These are phyloP conservation scores for Kodamaea arcana DNA, from an alignment of 1,139 yeast species.

Conservation along the genomic window DNA sequence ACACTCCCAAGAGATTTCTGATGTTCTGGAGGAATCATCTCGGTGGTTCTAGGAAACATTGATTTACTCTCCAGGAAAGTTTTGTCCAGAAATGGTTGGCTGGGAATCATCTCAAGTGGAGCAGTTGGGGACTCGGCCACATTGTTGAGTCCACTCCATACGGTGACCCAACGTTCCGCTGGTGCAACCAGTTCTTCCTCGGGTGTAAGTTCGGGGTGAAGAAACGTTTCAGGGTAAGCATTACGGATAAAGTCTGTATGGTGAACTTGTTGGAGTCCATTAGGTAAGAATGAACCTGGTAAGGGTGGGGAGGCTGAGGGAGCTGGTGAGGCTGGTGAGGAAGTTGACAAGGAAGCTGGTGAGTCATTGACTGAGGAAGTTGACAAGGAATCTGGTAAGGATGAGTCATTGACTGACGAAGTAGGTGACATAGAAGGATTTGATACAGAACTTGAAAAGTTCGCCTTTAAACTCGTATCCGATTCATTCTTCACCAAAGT, in stretches of 20 bases:
- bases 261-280: constrained; percentile 25
- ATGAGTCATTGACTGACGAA: not conserved
- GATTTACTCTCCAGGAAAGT: not conserved
- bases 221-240: constrained; percentile 38
- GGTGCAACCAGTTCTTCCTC: constrained; percentile 30
- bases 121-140: constrained; percentile 3
- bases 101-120: not conserved
- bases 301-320: too few relatives aligned
- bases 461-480: not conserved
- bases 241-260: constrained; percentile 41
- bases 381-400: not conserved
- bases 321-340: constrained; percentile 14
- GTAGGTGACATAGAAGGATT: not conserved
- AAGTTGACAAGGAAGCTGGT: not conserved
- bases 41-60: constrained; percentile 1
- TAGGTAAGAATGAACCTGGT: too few relatives aligned
- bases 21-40: constrained; percentile 8
- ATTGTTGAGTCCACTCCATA: constrained; percentile 36
- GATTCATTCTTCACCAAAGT: constrained; percentile 13
- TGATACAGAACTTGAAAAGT: too few relatives aligned
- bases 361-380: not conserved
- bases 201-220: constrained; percentile 30
- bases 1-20: constrained; percentile 27
- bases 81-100: not conserved
- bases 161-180: constrained; percentile 40